Conservation (phyloP, 148 eudicot species). For the Hydrangea macrophylla region DNA sequence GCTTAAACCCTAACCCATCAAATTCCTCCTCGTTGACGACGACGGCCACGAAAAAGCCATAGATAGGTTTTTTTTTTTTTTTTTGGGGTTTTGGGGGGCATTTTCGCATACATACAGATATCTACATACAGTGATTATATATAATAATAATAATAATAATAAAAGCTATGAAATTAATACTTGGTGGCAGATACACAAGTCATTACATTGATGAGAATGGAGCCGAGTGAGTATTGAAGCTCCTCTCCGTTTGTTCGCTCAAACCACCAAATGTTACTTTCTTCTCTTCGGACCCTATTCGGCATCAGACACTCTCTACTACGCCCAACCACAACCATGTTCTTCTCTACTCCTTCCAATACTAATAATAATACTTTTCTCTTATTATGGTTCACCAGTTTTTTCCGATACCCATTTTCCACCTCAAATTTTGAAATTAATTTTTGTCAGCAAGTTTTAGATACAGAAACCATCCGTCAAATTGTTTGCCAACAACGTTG, state of each 20-base stretch:
- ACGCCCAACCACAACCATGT: slow-evolving; percentile 42
- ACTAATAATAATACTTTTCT: slow-evolving; percentile 27
- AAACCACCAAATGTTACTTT: slow-evolving; percentile 46
- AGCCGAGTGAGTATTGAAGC: slow-evolving; percentile 15
- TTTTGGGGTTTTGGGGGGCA: too few relatives aligned
- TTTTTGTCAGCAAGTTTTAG: slow-evolving; percentile 26
- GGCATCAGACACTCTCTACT: slow-evolving; percentile 29
- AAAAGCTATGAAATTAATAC: too few relatives aligned
- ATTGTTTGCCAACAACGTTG: slow-evolving; percentile 51
- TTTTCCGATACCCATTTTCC: slow-evolving; percentile 35
- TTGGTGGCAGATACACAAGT: too few relatives aligned
- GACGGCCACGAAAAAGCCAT: too few relatives aligned
- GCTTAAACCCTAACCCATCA: too few relatives aligned
- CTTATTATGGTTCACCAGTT: slow-evolving; percentile 41
- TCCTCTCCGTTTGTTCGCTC: slow-evolving; percentile 16
- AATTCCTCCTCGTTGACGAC: too few relatives aligned
- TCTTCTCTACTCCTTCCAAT: slow-evolving; percentile 19
- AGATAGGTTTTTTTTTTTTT: too few relatives aligned
- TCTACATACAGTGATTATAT: too few relatives aligned
- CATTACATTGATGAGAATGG: too few relatives aligned
- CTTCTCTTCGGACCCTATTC: slow-evolving; percentile 48
- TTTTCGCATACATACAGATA: too few relatives aligned
- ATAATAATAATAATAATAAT: too few relatives aligned
- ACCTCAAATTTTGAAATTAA: slow-evolving; percentile 29
- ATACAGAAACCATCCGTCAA: slow-evolving; percentile 36